Evolutionary conservation across 805 yeast species (phyloP), one percentile per base, ranked within the genome.

Genomic region (Teunomyces funiuensis): DNA sequence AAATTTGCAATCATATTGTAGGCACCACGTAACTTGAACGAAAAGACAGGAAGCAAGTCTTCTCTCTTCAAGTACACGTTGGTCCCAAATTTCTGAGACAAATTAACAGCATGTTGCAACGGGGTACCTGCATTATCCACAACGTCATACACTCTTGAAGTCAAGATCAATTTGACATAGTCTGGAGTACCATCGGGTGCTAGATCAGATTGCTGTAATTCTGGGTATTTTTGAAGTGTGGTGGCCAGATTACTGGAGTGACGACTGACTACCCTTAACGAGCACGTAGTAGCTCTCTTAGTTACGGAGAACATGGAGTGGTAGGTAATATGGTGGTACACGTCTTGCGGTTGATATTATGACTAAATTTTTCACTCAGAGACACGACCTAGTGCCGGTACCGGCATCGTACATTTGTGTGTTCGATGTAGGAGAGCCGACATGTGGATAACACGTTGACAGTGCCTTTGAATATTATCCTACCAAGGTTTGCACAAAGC

Each of bases 1-100:
- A 93, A 66, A 54, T 91, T 87, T 26, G 98, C 95, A 54, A 93
- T 85, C 96, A 88, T 89, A 63, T 93, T 93, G 66, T 90, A 88
- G 13, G 99, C 99, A 44, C 99, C 99, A 61, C 99, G 83, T 45
- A 93, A 74, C 66, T 93, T 93, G 77, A 93, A 93, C 33, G 95
- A 85, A 64, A 93, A 95, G 4, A 93, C 99, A 0, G 99, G 98
- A 43, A 88, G 74, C 27, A 89, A 71, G 58, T 95, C 99, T 59
- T 93, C 99, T 51, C 99, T 77, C 58, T 93, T 93, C 51, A 93
- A 69, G 43, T 76, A 72, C 11, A 95, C 82, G 29, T 83, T 83
- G 33, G 96, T 74, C 39, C 85, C 86, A n/a, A 82, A 71, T 55
- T 80, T 82, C 37, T 81, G 83, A 1, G 93, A 82, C 36, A 93